These are phyloP conservation scores for Stromatinia cepivora DNA, from an alignment of 2,329 filamentous ascomycete species.

Conservation along the genomic window DNA sequence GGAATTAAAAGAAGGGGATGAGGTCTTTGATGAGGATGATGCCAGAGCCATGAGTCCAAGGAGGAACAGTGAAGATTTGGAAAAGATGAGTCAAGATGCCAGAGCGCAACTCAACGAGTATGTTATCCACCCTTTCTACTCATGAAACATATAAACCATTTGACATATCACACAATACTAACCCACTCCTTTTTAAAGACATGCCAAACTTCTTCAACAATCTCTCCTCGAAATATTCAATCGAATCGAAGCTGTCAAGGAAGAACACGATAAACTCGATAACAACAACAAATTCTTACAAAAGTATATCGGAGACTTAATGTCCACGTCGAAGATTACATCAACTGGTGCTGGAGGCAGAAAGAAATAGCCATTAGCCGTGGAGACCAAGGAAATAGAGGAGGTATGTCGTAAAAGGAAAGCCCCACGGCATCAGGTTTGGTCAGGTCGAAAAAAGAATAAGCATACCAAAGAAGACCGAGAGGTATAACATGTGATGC, in stretches of 20 bases:
- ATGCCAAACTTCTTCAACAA: slow-evolving; percentile 85
- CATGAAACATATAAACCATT: not conserved
- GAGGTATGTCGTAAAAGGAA: slow-evolving; percentile 21
- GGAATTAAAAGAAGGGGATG: slow-evolving; percentile 68
- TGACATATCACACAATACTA: slow-evolving; percentile 22
- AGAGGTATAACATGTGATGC: slow-evolving; percentile 17
- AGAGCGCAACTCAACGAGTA: slow-evolving; percentile 60
- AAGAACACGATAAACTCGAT: slow-evolving; percentile 94
- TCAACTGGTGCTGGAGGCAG: slow-evolving; percentile 43
- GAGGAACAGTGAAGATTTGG: slow-evolving; percentile 85
- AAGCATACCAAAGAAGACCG: slow-evolving; percentile 18
- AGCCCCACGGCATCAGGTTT: slow-evolving; percentile 19
- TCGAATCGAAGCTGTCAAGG: slow-evolving; percentile 89
- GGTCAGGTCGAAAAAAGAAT: slow-evolving; percentile 15
- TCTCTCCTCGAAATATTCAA: slow-evolving; percentile 88
- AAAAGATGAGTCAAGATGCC: slow-evolving; percentile 81
- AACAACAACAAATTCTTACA: slow-evolving; percentile 96
- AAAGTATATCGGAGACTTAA: slow-evolving; percentile 96
- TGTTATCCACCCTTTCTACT: slow-evolving; percentile 42
- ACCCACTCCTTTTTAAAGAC: slow-evolving; percentile 52
- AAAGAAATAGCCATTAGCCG: slow-evolving; percentile 34
- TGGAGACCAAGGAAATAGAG: slow-evolving; percentile 20
- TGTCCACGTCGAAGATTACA: slow-evolving; percentile 78
- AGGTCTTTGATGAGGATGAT: slow-evolving; percentile 74
- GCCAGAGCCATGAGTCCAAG: slow-evolving; percentile 93